These are phyloP conservation scores for Kuraishia ogatae DNA, from an alignment of 805 yeast genomes.

Conservation along the genomic window DNA sequence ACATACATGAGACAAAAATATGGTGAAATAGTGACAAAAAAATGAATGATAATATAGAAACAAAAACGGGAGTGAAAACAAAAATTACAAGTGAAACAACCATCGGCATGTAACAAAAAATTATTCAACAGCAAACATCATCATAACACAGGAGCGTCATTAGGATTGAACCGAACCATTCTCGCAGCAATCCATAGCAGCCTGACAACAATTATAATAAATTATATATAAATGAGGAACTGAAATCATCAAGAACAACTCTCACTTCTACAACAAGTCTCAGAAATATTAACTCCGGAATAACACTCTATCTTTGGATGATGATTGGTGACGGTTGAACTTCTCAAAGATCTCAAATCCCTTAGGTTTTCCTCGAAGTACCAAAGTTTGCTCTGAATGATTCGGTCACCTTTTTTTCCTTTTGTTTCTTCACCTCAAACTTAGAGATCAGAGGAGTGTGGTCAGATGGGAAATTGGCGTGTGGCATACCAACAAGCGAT, in stretches of 20 bases:
- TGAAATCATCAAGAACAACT: too few relatives aligned
- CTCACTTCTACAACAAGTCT: too few relatives aligned
- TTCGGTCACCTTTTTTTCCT: conserved; percentile 5
- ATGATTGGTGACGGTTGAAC: too few relatives aligned
- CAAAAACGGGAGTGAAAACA: neutral
- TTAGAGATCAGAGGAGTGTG: conserved; percentile 82
- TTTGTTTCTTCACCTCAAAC: conserved; percentile 56
- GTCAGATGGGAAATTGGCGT: conserved; percentile 89
- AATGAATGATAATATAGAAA: neutral
- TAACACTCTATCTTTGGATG: too few relatives aligned
- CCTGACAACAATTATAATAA: too few relatives aligned
- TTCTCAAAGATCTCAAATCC: neutral
- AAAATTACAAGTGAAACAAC: neutral
- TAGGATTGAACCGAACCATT: too few relatives aligned
- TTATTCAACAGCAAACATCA: neutral
- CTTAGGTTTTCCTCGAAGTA: conserved; percentile 2
- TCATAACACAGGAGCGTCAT: neutral
- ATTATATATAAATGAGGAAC: too few relatives aligned
- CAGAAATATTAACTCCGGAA: too few relatives aligned
- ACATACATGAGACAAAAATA: neutral
- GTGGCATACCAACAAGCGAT: conserved; percentile 86
- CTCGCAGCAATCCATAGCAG: too few relatives aligned
- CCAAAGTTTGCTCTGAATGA: conserved; percentile 1
- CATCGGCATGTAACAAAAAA: neutral
- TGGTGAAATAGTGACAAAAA: neutral